Percentiles rank a stretch among this genome's conserved stretches.
Evolutionary conservation across 2,329 filamentous ascomycete species (phyloP).

Genomic region (Ophiostoma fasciatum): DNA sequence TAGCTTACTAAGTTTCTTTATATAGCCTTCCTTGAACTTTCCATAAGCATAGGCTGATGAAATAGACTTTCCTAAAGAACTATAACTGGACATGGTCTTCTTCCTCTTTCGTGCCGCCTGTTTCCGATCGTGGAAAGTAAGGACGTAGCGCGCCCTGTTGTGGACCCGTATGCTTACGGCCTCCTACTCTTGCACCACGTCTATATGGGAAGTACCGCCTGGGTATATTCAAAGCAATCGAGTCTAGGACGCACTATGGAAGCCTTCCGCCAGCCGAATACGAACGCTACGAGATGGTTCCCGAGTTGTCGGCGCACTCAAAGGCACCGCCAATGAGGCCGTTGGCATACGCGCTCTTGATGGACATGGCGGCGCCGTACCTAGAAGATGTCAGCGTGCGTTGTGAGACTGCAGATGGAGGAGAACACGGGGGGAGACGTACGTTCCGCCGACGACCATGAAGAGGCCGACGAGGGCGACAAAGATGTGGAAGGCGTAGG

Average conservation of each 20-base stretch:
- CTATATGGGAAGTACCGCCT: too few relatives aligned
- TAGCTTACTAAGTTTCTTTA: too few relatives aligned
- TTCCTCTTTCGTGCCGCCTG: too few relatives aligned
- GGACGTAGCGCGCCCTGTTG: too few relatives aligned
- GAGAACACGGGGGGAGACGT: constrained; percentile 27
- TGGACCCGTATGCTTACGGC: too few relatives aligned
- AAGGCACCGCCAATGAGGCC: neutral
- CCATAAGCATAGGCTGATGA: neutral
- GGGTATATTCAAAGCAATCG: too few relatives aligned
- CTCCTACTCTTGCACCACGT: too few relatives aligned
- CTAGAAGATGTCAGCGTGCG: neutral
- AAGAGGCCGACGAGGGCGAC: constrained; percentile 31
- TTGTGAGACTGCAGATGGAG: constrained; percentile 7
- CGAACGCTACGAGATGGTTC: neutral
- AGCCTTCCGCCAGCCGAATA: too few relatives aligned
- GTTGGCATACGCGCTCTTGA: neutral
- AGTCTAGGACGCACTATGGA: too few relatives aligned
- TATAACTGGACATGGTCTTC: too few relatives aligned
- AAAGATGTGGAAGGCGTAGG: constrained; percentile 23
- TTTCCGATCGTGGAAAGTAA: too few relatives aligned
- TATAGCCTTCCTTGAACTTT: neutral
- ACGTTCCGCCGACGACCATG: constrained; percentile 32
- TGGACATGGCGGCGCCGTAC: neutral
- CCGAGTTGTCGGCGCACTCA: neutral
- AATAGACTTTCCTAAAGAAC: too few relatives aligned